Base-by-base conservation (phyloP, 805 yeast genomes). In the Saccharomycopsis sp. region DNA sequence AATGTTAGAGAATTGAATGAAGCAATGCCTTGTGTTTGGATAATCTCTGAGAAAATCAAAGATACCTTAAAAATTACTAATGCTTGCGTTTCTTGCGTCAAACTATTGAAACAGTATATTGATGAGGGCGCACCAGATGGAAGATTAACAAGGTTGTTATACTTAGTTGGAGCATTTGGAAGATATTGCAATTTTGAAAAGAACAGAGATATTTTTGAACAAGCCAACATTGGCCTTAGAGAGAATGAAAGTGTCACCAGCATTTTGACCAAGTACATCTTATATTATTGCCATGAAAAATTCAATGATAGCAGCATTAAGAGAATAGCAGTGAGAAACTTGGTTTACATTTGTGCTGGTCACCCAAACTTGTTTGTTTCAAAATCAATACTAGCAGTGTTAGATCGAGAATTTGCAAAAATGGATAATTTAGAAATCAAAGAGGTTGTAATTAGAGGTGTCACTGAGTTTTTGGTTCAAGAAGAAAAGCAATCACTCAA, bases 1-100 rank as follows among this genome's bases (percentile, higher is more conserved):
- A 73, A 70, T 41, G 68, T 71, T 0, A 66, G 59, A 46, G 93
- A 85, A 52, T 59, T 85, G 6, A 75, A 75, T n/a, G 80, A 79
- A 55, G 95, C 90, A 0, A 72, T 85, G 59, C 87, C 88, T 1
- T 70, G 85, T 45, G 61, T 77, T 3, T 79, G 87, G 82, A 60
- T 59, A 6, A 62, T 85, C 0, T 70, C 84, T 2, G 55, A 51
- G 2, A 60, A 72, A 53, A 65, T 70, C 33, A 61, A 67, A 1
- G 77, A 74, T 40, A 68, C 72, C 0, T 45, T 55, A 0, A 74
- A 74, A 50, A 54, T 85, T 3, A 74, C 78, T 0, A 75, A 71
- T 51, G 89, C 89, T 0, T 74, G 85, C 16, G 62, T 77, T 0
- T 77, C 88, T 0, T 75, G 87, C 32, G 57, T 85, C 49, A 61